Percentiles rank a stretch among this genome's conserved stretches.
Conservation (phyloP, 345 rosid genomes). For the Toxicodendron radicans region DNA sequence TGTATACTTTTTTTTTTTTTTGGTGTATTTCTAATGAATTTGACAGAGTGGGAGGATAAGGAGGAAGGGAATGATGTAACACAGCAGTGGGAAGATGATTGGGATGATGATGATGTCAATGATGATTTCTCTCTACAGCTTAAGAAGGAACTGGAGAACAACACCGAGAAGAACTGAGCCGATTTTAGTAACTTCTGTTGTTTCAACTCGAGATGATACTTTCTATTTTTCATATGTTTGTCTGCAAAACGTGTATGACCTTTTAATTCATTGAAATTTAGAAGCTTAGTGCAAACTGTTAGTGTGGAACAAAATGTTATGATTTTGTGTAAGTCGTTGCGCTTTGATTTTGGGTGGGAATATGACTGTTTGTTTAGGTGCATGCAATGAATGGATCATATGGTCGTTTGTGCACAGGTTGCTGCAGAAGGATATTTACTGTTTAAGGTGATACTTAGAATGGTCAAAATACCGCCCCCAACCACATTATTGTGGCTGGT, state of each 20-base stretch:
- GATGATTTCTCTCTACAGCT: conserved; percentile 91
- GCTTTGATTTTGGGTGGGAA: background rate
- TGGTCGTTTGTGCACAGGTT: background rate
- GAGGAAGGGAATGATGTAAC: conserved; percentile 74
- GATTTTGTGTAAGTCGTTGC: background rate
- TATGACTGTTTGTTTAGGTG: background rate
- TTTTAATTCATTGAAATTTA: background rate
- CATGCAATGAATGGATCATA: background rate
- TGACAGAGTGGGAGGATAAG: conserved; percentile 71
- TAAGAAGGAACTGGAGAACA: conserved; percentile 74
- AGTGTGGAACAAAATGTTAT: background rate
- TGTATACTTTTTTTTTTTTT: background rate
- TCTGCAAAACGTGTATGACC: conserved; percentile 6
- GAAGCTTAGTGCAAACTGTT: conserved; percentile 1
- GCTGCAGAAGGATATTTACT: background rate
- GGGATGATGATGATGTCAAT: conserved; percentile 93
- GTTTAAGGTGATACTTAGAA: background rate
- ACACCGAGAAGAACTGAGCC: conserved; percentile 47
- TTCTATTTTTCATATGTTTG: background rate
- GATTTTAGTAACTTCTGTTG: conserved; percentile 3
- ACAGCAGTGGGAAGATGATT: conserved; percentile 96
- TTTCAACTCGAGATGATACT: background rate
- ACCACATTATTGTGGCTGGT: background rate
- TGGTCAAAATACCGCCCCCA: too few species aligned
- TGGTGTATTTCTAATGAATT: background rate